Base-by-base conservation (phyloP, 768 basidiomycete species). In the Candolleomyces aberdarensis region DNA sequence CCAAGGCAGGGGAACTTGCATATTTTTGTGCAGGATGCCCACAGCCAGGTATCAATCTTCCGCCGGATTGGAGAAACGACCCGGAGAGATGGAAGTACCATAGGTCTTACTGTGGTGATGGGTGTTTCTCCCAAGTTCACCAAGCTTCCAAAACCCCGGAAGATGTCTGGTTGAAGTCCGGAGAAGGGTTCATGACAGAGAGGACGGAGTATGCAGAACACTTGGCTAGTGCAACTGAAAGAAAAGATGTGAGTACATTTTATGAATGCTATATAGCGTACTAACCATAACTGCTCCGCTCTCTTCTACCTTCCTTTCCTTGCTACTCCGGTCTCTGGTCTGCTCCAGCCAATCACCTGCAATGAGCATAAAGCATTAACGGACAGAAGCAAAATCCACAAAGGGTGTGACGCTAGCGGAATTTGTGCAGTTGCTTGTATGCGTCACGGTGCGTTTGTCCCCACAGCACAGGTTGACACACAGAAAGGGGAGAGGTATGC, bases 21-120 rank as follows among this genome's bases (percentile, higher is more conserved):
- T 32, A 65, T 0, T 69, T 69, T 20, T 69, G 68, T 40, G 57
- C 64, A 0, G 63, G 66, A 2, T 69, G 68, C 40, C 66, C 68
- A 0, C 65, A 65, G 40, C 53, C 41, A 0, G 65, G 65, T 0
- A 41, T 66, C 0, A 69, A 69, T 43, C 22, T 69, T 0, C 64
- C 61, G 0, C 57, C 54, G 0, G 54, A 65, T 13, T 69, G 68
- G 67, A 19, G 60, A 17, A 19, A 22, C 0, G 60, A 66, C n/a
- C 8, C 22, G 0, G 36, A 62, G 5, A 1, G 40, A 15, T 44
- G 49, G 57, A 43, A 29, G 29, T 49, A 31, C 29, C n/a, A 7
- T 13, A 47, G 32, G n/a, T 15, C 17, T 7, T 20, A 26, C 6
- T n/a, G 26, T 36, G 19, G 15, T 22, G 64, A 69, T 57, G 65